phyloP scores from a whole-genome alignment of 2,329 filamentous ascomycete species.

The Pseudogymnoascus sp. region DNA sequence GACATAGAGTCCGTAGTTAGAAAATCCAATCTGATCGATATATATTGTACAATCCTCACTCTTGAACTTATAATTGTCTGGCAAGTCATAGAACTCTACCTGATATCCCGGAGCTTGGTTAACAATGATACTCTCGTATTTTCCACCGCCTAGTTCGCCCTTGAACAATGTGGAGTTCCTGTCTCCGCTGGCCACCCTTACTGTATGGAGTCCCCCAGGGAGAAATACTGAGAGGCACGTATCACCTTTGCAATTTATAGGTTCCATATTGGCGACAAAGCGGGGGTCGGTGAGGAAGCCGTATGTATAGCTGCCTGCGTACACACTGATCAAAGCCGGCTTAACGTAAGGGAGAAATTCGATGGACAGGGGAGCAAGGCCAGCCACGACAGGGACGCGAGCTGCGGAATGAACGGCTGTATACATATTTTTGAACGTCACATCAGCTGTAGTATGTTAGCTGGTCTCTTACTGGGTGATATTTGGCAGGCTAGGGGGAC shows the following conservation, averaged over 20 bases:
- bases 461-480: neutral
- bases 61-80: neutral
- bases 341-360: neutral
- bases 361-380: conserved; percentile 1
- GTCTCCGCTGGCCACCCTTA: neutral
- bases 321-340: neutral
- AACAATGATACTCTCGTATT: neutral
- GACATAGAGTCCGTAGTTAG: neutral
- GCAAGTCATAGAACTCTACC: neutral
- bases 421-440: conserved; percentile 5
- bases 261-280: conserved; percentile 2
- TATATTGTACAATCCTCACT: neutral
- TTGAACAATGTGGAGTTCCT: neutral
- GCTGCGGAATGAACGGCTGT: neutral
- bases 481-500: neutral
- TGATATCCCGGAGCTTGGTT: conserved; percentile 2
- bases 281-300: neutral
- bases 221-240: conserved; percentile 3
- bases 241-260: neutral
- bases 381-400: neutral
- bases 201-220: neutral
- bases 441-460: conserved; percentile 1
- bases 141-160: neutral
- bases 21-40: neutral
- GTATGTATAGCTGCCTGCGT: neutral